Evolutionary conservation across 805 yeast genomes (phyloP).

Genomic region (Lipomyces orientalis): DNA sequence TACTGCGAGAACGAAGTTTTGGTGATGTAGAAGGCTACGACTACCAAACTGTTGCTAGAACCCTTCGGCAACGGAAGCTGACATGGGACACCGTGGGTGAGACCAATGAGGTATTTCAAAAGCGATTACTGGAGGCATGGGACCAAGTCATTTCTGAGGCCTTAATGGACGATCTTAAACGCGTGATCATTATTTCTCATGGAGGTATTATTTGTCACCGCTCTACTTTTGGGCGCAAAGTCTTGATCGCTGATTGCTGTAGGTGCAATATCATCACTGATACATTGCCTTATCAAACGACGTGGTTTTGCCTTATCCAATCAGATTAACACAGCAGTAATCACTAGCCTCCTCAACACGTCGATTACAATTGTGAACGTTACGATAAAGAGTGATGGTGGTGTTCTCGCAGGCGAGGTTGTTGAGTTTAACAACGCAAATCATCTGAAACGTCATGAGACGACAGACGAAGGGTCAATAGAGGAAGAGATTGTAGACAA

Average conservation of each 20-base stretch:
- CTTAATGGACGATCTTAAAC: constrained; percentile 12
- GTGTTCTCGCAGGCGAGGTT: constrained; percentile 20
- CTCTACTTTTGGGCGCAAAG: no score
- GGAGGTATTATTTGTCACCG: constrained; percentile 22
- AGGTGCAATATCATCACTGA: constrained; percentile 28
- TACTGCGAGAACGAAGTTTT: constrained; percentile 28
- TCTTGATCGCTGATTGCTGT: background rate
- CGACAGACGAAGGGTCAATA: background rate
- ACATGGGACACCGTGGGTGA: constrained; percentile 29
- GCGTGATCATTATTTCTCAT: constrained; percentile 27
- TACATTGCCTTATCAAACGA: constrained; percentile 19
- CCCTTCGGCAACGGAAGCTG: constrained; percentile 17
- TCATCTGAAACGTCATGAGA: constrained; percentile 10
- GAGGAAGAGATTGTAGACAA: no score
- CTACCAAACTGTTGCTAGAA: constrained; percentile 8
- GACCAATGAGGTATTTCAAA: constrained; percentile 8
- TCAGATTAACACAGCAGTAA: constrained; percentile 12
- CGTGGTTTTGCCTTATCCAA: constrained; percentile 25
- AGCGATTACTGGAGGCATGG: constrained; percentile 25
- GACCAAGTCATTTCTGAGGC: constrained; percentile 25
- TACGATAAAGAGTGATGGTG: constrained; percentile 7
- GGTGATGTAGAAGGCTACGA: constrained; percentile 28
- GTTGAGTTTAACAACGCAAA: constrained; percentile 31
- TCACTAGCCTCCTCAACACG: constrained; percentile 25
- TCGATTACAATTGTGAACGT: constrained; percentile 32